Evolutionary conservation across 225 moss, liverwort and hornwort genomes (phyloP).

Genomic region (Thuidium tamariscinum): DNA sequence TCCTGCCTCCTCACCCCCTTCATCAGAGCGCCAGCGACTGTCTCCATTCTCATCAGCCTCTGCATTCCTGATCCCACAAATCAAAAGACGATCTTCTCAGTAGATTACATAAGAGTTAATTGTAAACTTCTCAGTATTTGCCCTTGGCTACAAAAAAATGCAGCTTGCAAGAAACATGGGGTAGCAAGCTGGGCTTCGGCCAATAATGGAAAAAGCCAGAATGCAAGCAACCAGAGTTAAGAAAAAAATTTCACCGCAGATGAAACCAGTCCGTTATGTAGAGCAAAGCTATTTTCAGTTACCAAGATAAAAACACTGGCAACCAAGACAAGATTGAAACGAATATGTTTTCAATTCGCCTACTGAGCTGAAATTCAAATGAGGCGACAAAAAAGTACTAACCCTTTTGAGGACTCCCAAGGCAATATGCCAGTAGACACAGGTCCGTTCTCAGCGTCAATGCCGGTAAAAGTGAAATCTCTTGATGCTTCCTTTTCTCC

Average conservation of each 20-base stretch:
- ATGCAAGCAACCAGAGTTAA: not conserved
- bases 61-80: constrained; percentile 12
- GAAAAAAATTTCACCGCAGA: not conserved
- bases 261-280: not conserved
- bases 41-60: constrained; percentile 35
- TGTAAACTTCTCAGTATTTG: not conserved
- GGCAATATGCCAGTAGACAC: constrained; percentile 2
- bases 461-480: not conserved
- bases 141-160: not conserved
- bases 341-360: not conserved
- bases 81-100: not conserved
- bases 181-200: not conserved
- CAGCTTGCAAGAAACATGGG: not conserved
- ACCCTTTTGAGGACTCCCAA: constrained; percentile 30
- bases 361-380: not conserved
- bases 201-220: not conserved
- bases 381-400: not conserved
- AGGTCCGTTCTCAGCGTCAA: constrained; percentile 10
- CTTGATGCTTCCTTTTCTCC: constrained; percentile 18
- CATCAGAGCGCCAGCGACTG: constrained; percentile 50
- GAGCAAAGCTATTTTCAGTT: not conserved
- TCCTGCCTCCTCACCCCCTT: constrained; percentile 24
- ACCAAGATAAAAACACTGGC: not conserved
- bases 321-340: not conserved
- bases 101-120: not conserved